A percentile compares a stretch with the other conserved stretches of the same genome.
Conservation (phyloP, 257 asterid genomes). For the Nicotiana otophora region DNA sequence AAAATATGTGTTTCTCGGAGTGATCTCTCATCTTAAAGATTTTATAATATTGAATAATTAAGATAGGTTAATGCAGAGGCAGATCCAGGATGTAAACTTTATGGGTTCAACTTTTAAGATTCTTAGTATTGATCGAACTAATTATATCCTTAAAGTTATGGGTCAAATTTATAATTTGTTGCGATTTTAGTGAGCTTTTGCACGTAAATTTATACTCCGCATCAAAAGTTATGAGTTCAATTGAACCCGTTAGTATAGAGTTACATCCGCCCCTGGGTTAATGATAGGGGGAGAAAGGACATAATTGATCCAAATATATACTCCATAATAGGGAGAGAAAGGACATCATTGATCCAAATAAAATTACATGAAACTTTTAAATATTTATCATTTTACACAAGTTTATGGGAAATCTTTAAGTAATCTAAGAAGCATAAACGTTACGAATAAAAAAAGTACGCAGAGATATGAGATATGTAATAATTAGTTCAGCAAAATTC, state of each 20-base stretch:
- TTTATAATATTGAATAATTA: background rate
- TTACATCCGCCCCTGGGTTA: background rate
- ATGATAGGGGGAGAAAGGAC: background rate
- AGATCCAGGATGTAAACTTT: too few species aligned
- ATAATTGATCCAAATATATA: background rate
- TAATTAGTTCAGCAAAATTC: too few species aligned
- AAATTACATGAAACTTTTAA: background rate
- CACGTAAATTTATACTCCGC: too few species aligned
- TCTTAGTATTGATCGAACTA: too few species aligned
- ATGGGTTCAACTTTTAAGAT: too few species aligned
- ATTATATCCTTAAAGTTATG: too few species aligned
- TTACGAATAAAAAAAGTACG: background rate
- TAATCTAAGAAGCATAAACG: background rate
- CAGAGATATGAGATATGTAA: too few species aligned
- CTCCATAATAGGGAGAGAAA: background rate
- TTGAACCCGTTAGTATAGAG: too few species aligned
- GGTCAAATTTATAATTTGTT: too few species aligned
- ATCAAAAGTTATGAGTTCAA: too few species aligned
- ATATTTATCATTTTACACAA: background rate
- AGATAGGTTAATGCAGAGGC: background rate
- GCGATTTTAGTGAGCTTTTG: too few species aligned
- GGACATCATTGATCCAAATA: background rate
- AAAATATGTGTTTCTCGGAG: background rate
- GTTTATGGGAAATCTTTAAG: background rate
- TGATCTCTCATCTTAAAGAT: background rate